phyloP scores from a whole-genome alignment of 73 alveolate species.

The Symbiodinium natans region DNA sequence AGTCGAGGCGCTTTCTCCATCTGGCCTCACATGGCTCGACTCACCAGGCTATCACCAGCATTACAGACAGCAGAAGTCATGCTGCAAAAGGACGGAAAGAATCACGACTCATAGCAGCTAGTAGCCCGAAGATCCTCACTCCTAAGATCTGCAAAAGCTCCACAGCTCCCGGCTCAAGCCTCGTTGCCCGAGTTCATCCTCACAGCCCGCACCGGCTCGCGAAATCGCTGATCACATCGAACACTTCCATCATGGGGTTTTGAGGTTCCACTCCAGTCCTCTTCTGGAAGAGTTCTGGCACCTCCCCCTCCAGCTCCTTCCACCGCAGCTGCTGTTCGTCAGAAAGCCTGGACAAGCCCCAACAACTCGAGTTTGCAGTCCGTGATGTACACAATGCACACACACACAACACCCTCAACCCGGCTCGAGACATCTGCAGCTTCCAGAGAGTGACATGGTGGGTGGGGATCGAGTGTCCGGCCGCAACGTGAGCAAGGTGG shows the following conservation, averaged over 20 bases:
- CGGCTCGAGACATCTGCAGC: neutral
- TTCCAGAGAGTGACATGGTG: neutral
- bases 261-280: neutral
- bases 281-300: neutral
- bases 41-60: no score
- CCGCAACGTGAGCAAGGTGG: neutral
- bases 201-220: neutral
- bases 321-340: neutral
- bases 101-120: neutral
- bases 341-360: neutral
- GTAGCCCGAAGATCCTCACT: neutral
- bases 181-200: slow-evolving; percentile 57
- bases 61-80: no score
- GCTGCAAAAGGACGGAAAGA: no score
- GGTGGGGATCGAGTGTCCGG: neutral
- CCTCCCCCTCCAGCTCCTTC: neutral
- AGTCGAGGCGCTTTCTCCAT: neutral
- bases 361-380: no score
- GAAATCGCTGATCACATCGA: neutral
- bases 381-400: no score
- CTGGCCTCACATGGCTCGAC: neutral
- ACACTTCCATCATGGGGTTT: no score
- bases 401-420: neutral
- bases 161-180: neutral
- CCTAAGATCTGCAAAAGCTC: neutral